These are phyloP conservation scores for Cucumis hystrix DNA, from an alignment of 306 rosid species.

Conservation along the genomic window DNA sequence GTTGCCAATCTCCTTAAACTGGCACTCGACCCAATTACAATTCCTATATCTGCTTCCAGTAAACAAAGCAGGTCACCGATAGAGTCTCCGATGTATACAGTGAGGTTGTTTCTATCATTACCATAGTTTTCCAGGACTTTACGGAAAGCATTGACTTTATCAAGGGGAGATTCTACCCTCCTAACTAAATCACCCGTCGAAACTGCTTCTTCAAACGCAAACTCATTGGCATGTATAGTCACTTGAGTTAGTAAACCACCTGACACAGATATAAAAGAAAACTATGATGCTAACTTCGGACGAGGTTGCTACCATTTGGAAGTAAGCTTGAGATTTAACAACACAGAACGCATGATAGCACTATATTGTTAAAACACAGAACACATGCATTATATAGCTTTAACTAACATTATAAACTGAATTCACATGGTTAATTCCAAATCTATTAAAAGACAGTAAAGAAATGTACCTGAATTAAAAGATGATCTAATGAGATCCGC, in stretches of 20 bases:
- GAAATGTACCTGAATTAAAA: constrained; percentile 63
- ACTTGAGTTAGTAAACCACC: constrained; percentile 57
- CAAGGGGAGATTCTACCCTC: constrained; percentile 83
- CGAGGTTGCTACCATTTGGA: neutral
- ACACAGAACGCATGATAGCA: neutral
- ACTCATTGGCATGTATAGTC: constrained; percentile 73
- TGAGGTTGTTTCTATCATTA: constrained; percentile 42
- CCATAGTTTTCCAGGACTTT: constrained; percentile 24
- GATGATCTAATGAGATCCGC: constrained; percentile 87
- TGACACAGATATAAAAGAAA: constrained; percentile 13
- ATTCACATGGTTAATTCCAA: neutral
- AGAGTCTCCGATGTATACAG: constrained; percentile 79
- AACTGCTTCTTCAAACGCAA: constrained; percentile 49
- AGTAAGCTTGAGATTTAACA: neutral
- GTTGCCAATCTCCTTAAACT: constrained; percentile 71
- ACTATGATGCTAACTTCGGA: neutral
- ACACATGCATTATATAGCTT: neutral
- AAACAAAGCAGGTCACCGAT: constrained; percentile 92
- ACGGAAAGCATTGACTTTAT: constrained; percentile 64
- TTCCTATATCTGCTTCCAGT: constrained; percentile 93
- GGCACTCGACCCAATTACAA: constrained; percentile 78
- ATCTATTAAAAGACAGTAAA: neutral
- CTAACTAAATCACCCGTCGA: constrained; percentile 78
- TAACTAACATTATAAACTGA: neutral
- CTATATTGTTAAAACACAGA: neutral